Evolutionary conservation across 2,329 filamentous ascomycete species (phyloP).

Genomic region (Penicillium sp.): DNA sequence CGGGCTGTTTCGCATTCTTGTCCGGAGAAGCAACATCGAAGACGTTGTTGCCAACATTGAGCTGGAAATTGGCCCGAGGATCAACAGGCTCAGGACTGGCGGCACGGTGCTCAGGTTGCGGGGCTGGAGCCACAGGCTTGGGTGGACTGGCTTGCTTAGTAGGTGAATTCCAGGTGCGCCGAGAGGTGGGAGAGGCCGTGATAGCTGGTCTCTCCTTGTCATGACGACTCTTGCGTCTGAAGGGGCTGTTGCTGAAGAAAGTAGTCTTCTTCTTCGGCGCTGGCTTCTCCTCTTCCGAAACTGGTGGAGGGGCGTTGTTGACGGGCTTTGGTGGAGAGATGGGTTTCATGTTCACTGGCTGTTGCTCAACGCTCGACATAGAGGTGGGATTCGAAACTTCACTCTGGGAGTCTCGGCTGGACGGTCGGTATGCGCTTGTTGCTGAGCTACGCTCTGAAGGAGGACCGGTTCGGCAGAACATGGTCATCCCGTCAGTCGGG

Average conservation of each 20-base stretch:
- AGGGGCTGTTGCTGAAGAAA: slow-evolving; percentile 91
- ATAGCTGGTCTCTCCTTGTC: slow-evolving; percentile 54
- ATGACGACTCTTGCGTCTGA: slow-evolving; percentile 81
- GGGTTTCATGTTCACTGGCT: slow-evolving; percentile 61
- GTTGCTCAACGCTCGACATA: slow-evolving; percentile 69
- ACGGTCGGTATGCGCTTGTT: slow-evolving; percentile 64
- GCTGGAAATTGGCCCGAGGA: slow-evolving; percentile 81
- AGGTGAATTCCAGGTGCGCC: slow-evolving; percentile 51
- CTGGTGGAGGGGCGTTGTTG: slow-evolving; percentile 38
- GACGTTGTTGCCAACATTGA: slow-evolving; percentile 93
- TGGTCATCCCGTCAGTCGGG: slow-evolving; percentile 92
- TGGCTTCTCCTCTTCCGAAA: slow-evolving; percentile 56
- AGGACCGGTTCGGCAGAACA: slow-evolving; percentile 78
- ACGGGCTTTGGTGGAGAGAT: slow-evolving; percentile 62
- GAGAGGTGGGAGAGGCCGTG: slow-evolving; percentile 24
- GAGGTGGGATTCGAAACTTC: slow-evolving; percentile 87
- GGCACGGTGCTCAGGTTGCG: slow-evolving; percentile 14
- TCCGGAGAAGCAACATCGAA: slow-evolving; percentile 85
- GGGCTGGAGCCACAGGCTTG: slow-evolving; percentile 35
- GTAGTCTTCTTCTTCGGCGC: slow-evolving; percentile 67
- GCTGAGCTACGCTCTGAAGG: slow-evolving; percentile 64
- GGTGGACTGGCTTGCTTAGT: slow-evolving; percentile 41
- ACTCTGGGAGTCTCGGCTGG: slow-evolving; percentile 81
- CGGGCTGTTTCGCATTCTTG: slow-evolving; percentile 46
- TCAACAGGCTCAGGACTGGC: slow-evolving; percentile 81